Percentiles rank a stretch among this genome's conserved stretches.
These are phyloP conservation scores for Cercospora zeina DNA, from an alignment of 2,329 filamentous ascomycete species.

Conservation along the genomic window DNA sequence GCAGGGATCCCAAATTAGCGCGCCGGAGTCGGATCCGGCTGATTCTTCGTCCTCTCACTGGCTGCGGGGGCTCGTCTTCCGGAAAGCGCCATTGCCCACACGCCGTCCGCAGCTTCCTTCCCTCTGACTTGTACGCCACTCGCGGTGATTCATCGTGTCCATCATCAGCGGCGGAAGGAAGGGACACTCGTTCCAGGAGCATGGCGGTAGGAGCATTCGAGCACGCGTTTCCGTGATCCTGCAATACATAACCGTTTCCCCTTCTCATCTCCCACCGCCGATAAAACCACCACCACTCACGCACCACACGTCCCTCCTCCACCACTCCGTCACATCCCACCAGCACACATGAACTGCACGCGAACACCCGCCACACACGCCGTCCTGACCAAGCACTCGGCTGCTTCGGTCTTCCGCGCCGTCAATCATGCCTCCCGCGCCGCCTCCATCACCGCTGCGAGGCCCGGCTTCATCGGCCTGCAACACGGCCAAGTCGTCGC, in stretches of 20 bases:
- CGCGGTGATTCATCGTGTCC: conserved; percentile 9
- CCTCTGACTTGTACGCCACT: neutral
- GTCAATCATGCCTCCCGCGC: conserved; percentile 42
- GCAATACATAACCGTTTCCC: conserved; percentile 12
- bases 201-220: neutral
- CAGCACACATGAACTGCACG: conserved; percentile 19
- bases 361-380: conserved; percentile 17
- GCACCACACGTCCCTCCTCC: neutral
- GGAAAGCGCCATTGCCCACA: neutral
- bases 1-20: conserved; percentile 9
- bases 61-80: neutral
- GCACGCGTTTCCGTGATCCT: conserved; percentile 1
- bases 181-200: neutral
- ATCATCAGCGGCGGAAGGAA: neutral
- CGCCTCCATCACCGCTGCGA: conserved; percentile 29
- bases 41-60: neutral
- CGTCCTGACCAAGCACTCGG: conserved; percentile 26
- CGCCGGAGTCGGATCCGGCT: neutral
- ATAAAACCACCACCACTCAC: neutral
- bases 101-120: too few relatives aligned
- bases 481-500: conserved; percentile 34
- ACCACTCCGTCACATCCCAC: neutral
- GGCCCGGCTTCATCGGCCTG: conserved; percentile 40
- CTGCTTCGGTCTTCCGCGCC: conserved; percentile 42
- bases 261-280: conserved; percentile 5